Percentiles rank a stretch among this genome's conserved stretches.
Conservation (phyloP, 2,329 filamentous ascomycete genomes). For the Phialophora macrospora region DNA sequence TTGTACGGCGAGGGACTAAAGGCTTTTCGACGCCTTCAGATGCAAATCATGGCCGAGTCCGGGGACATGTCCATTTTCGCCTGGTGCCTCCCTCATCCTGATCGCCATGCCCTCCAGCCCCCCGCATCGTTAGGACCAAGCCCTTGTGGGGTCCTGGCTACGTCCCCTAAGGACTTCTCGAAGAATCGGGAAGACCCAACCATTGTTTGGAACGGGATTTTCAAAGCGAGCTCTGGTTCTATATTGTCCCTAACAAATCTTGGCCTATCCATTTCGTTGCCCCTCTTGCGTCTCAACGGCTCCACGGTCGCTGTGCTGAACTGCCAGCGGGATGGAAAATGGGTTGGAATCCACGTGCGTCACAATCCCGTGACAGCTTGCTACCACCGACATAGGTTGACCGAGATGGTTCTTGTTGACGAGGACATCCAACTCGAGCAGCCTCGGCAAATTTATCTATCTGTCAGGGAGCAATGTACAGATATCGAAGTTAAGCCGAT, state of each 20-base stretch:
- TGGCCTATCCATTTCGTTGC: background rate
- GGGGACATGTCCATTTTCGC: constrained; percentile 33
- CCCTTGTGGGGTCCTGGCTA: background rate
- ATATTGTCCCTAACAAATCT: background rate
- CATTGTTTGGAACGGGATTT: too few relatives aligned
- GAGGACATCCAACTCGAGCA: too few relatives aligned
- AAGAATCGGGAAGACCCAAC: background rate
- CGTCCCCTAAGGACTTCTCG: background rate
- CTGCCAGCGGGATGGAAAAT: background rate
- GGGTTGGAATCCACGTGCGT: background rate
- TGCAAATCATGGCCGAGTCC: constrained; percentile 32
- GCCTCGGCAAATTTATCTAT: too few relatives aligned
- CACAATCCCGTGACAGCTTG: background rate
- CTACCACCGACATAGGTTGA: background rate
- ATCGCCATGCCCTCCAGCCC: background rate
- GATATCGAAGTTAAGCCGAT: too few relatives aligned
- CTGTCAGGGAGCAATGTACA: too few relatives aligned
- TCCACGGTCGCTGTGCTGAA: background rate
- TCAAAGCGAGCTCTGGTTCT: background rate
- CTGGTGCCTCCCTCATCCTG: background rate
- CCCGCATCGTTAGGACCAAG: too few relatives aligned
- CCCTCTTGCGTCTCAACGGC: background rate
- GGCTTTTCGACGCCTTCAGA: constrained; percentile 38
- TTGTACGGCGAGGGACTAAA: constrained; percentile 48
- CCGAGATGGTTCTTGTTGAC: background rate